These are phyloP conservation scores for Neofusicoccum sp. DNA, from an alignment of 2,329 filamentous ascomycete genomes.

Conservation along the genomic window DNA sequence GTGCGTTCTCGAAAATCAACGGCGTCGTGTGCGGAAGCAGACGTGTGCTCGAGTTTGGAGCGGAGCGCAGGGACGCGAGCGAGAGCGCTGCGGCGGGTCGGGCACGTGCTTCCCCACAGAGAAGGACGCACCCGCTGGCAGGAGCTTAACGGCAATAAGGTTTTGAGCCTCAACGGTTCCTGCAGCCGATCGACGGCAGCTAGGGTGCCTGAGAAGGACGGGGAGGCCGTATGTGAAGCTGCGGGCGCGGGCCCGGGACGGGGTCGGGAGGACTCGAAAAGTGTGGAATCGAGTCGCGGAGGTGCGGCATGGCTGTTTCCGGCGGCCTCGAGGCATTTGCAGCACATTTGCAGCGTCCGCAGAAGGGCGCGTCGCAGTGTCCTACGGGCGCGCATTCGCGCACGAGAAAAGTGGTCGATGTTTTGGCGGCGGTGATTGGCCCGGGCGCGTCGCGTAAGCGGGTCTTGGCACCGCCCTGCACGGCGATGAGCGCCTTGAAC, in stretches of 20 bases:
- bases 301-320: conserved; percentile 4
- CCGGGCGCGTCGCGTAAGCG: conserved; percentile 14
- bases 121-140: conserved; percentile 22
- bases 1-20: background rate
- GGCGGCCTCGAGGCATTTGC: background rate
- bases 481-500: conserved; percentile 20
- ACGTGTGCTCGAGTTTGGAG: conserved; percentile 6
- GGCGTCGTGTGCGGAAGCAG: background rate
- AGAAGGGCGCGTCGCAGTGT: conserved; percentile 16
- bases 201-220: conserved; percentile 23
- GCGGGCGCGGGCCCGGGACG: background rate
- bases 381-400: conserved; percentile 12
- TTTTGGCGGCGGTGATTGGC: conserved; percentile 20
- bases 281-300: conserved; percentile 17
- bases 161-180: conserved; percentile 26
- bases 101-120: conserved; percentile 25
- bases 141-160: conserved; percentile 24
- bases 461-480: conserved; percentile 17
- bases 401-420: conserved; percentile 14
- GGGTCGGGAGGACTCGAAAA: background rate
- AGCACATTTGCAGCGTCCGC: conserved; percentile 7
- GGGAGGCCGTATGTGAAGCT: background rate
- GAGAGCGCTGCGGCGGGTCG: conserved; percentile 20
- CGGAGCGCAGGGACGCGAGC: conserved; percentile 15
- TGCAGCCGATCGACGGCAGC: conserved; percentile 27